These are phyloP conservation scores for Rhynchospora pubera DNA, from an alignment of 176 grass and related monocot species.

Conservation along the genomic window DNA sequence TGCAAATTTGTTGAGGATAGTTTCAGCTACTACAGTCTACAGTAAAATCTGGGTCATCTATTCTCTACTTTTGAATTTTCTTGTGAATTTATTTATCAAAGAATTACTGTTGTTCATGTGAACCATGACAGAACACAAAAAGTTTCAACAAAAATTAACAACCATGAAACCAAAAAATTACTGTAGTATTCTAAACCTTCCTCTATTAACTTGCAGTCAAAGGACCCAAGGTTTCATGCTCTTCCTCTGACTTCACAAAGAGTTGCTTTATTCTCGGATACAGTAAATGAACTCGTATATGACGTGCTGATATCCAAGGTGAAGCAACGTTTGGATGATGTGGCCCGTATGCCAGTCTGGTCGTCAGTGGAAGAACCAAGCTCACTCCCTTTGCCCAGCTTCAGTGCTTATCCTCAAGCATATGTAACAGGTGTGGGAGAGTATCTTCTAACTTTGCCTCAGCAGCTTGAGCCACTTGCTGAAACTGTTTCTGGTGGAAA, in stretches of 20 bases:
- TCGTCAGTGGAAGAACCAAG: conserved; percentile 76
- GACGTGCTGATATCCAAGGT: conserved; percentile 96
- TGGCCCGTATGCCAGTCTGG: conserved; percentile 80
- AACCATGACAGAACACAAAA: neutral
- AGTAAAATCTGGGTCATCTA: neutral
- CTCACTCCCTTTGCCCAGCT: conserved; percentile 84
- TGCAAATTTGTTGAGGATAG: conserved; percentile 1
- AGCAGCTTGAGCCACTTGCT: conserved; percentile 86
- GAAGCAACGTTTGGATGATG: conserved; percentile 58
- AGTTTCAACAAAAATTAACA: neutral
- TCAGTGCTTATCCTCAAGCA: conserved; percentile 90
- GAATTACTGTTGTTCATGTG: neutral
- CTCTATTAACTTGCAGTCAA: conserved; percentile 59
- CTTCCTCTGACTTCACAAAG: conserved; percentile 86
- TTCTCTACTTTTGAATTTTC: neutral
- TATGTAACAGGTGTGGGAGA: conserved; percentile 88
- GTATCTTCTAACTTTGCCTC: conserved; percentile 96
- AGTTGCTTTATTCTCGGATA: conserved; percentile 78
- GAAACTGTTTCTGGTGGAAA: conserved; percentile 59
- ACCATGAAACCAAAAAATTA: neutral
- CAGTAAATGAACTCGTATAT: conserved; percentile 91
- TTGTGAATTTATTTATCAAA: conserved; percentile 7
- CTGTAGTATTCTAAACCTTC: conserved; percentile 21
- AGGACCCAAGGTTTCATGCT: conserved; percentile 87
- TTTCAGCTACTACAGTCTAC: conserved; percentile 2